Evolutionary conservation across 2,329 filamentous ascomycete species (phyloP).

Genomic region (Ascochyta rabiei): DNA sequence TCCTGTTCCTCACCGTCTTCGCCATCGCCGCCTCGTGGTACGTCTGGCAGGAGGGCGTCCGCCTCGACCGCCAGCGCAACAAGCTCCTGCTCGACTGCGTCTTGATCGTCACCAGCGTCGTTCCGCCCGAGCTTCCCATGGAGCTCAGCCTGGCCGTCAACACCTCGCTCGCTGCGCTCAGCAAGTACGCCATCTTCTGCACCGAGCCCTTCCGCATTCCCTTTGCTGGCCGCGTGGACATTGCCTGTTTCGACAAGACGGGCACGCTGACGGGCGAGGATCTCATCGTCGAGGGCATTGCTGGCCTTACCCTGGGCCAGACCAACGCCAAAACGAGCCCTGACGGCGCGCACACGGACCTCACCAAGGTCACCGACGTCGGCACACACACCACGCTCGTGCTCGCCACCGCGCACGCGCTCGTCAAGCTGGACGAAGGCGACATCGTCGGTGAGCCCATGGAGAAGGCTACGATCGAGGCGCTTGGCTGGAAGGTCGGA

Average conservation of each 20-base stretch:
- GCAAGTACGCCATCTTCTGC: constrained; percentile 96
- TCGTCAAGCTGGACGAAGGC: constrained; percentile 95
- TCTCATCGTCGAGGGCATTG: constrained; percentile 94
- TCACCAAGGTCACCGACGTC: constrained; percentile 73
- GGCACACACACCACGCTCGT: constrained; percentile 87
- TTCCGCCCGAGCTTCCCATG: constrained; percentile 98
- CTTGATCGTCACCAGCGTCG: constrained; percentile 96
- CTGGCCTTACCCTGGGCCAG: constrained; percentile 78
- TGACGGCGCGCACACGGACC: constrained; percentile 81
- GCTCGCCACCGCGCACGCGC: constrained; percentile 89
- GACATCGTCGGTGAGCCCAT: constrained; percentile 98
- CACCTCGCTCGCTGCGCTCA: constrained; percentile 91
- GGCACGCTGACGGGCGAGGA: constrained; percentile 96
- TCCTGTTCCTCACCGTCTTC: constrained; percentile 94
- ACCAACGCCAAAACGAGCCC: constrained; percentile 70
- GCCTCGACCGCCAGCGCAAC: constrained; percentile 92
- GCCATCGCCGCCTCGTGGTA: constrained; percentile 98
- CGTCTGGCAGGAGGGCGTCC: constrained; percentile 96
- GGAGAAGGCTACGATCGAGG: constrained; percentile 92
- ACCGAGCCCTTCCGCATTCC: constrained; percentile 99
- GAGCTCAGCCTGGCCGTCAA: constrained; percentile 97
- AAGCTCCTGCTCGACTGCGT: constrained; percentile 97
- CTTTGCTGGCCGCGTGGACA: constrained; percentile 90
- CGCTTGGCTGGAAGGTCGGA: constrained; percentile 91
- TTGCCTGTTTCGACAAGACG: constrained; percentile 98